These are phyloP conservation scores for maize (Zea mays) DNA, from an alignment of 176 grass and related monocot species.

Conservation along the genomic window DNA sequence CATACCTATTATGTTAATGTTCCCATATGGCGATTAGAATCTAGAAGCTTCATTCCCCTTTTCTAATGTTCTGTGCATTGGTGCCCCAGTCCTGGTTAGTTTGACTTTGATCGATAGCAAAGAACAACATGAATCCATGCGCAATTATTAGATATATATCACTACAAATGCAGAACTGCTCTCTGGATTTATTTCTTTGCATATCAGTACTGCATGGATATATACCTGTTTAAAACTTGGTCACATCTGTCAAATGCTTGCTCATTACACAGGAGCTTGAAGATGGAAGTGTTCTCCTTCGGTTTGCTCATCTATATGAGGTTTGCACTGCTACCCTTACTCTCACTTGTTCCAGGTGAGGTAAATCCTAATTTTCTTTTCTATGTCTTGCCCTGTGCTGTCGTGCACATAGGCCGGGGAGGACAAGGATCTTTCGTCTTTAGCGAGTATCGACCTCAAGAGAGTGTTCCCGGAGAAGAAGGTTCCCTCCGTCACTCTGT, in stretches of 20 bases:
- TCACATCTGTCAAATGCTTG: slow-evolving; percentile 29
- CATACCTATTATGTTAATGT: neutral
- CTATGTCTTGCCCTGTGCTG: neutral
- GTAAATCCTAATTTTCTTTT: neutral
- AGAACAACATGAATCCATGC: neutral
- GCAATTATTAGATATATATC: neutral
- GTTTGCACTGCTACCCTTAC: slow-evolving; percentile 27
- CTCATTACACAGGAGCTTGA: slow-evolving; percentile 64
- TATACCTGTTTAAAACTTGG: neutral
- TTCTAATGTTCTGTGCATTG: slow-evolving; percentile 18
- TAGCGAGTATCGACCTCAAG: slow-evolving; percentile 68
- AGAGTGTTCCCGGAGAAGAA: slow-evolving; percentile 82
- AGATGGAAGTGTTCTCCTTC: slow-evolving; percentile 75
- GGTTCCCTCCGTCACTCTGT: slow-evolving; percentile 36
- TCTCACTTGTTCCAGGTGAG: neutral
- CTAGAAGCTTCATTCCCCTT: neutral
- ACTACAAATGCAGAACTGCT: neutral
- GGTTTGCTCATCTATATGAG: slow-evolving; percentile 88
- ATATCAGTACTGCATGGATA: neutral
- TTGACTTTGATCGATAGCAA: slow-evolving; percentile 23
- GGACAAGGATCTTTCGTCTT: slow-evolving; percentile 74
- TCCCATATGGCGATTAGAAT: neutral
- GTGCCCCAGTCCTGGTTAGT: neutral
- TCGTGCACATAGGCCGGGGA: slow-evolving; percentile 55
- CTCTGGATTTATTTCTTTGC: neutral